Evolutionary conservation across 2,329 filamentous ascomycete species (phyloP).

Genomic region (Stromatinia cepivora): DNA sequence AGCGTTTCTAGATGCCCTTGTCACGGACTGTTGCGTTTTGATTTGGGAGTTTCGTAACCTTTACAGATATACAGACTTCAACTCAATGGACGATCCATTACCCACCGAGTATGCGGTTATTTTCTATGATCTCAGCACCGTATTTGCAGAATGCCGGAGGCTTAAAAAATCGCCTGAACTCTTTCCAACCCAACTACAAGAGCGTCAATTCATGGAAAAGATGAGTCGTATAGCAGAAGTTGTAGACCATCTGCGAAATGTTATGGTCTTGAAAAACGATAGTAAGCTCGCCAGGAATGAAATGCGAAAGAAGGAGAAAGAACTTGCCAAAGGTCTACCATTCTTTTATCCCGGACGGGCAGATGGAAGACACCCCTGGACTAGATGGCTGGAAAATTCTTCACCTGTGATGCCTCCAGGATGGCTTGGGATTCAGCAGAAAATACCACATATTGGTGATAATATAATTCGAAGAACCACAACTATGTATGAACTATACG

Average conservation of each 20-base stretch:
- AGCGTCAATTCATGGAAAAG: background rate
- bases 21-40: conserved; percentile 1
- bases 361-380: conserved; percentile 21
- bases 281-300: background rate
- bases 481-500: background rate
- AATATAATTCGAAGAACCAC: conserved; percentile 14
- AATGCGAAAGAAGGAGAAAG: background rate
- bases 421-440: conserved; percentile 26
- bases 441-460: conserved; percentile 24
- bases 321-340: conserved; percentile 6
- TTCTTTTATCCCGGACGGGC: conserved; percentile 7
- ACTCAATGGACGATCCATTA: conserved; percentile 2
- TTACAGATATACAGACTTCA: background rate
- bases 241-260: background rate
- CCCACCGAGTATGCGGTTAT: background rate
- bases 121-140: conserved; percentile 11
- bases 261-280: background rate
- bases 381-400: conserved; percentile 26
- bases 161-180: conserved; percentile 22
- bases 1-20: conserved; percentile 3
- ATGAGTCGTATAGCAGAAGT: conserved; percentile 1
- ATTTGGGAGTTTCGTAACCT: conserved; percentile 1
- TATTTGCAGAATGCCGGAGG: conserved; percentile 22
- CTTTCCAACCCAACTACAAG: conserved; percentile 13
- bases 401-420: background rate